Evolutionary conservation across 73 alveolate species (phyloP), one percentile per base, ranked within the genome.

Genomic region (Vitrella brassicaformis): DNA sequence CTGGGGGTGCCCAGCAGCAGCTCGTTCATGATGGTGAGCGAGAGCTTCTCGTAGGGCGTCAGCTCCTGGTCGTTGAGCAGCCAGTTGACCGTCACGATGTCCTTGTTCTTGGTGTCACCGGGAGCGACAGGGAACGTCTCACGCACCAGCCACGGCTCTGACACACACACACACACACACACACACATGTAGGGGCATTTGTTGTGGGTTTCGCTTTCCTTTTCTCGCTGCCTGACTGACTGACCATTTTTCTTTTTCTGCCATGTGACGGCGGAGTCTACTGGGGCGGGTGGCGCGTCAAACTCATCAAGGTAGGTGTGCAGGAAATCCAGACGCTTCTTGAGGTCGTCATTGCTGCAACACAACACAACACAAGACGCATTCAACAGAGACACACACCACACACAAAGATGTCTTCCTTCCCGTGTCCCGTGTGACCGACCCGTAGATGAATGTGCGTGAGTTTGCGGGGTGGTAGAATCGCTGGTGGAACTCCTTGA

Each of bases 391-490:
- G 4, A 39, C 56, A 39, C 56, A 39, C 56, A 39, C 56, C n/a
- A n/a, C n/a, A n/a, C n/a, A n/a, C n/a, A n/a, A n/a, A n/a, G n/a
- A n/a, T 39, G 22, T 14, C 56, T 39, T 4, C 4, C 56, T 39
- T 14, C 14, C 56, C 22, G 14, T 39, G 22, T 39, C 56, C 22
- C 14, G 22, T 8, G 22, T 39, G 22, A 39, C 56, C 14, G 22
- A 39, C 56, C 86, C 86, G 47, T 66, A 79, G 75, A 79, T 70
- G 80, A 71, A 79, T 70, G 70, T 67, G 70, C 72, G 70, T 31
- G 81, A 81, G 45, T 79, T 79, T 70, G 75, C 27, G 28, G 86
- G 86, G 64, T 79, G 80, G 81, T 79, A 79, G 79, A 31, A 71
- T 75, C 47, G 70, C 28, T 68, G 1, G 74, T 68, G 27, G 74